A percentile compares a stretch with the other conserved stretches of the same genome.
These are phyloP conservation scores for Boletellus deceptivus DNA, from an alignment of 1,284 basidiomycete species.

Conservation along the genomic window DNA sequence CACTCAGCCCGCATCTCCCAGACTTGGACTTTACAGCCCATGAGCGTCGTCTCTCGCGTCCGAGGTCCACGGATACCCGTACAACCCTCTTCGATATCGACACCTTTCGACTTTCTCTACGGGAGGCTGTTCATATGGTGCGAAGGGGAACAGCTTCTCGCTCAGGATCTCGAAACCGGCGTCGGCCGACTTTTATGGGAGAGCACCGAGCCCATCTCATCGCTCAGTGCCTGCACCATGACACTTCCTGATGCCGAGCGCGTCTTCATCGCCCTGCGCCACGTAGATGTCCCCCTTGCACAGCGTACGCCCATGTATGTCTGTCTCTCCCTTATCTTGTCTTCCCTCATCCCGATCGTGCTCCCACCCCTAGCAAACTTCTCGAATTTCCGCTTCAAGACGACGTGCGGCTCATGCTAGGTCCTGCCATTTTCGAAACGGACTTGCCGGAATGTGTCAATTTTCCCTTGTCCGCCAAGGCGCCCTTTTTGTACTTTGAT, in stretches of 20 bases:
- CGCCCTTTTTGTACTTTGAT: constrained; percentile 19
- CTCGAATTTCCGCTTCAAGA: constrained; percentile 21
- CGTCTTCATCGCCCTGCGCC: constrained; percentile 21
- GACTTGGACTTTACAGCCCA: constrained; percentile 24
- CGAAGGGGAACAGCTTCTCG: constrained; percentile 20
- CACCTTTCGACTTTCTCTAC: constrained; percentile 22
- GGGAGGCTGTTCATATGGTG: constrained; percentile 27
- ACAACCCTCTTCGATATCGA: constrained; percentile 15
- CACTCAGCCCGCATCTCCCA: constrained; percentile 19
- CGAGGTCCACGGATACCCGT: constrained; percentile 18
- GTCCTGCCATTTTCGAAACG: constrained; percentile 16
- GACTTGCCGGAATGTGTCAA: constrained; percentile 18
- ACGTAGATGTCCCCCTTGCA: constrained; percentile 15
- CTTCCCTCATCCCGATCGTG: constrained; percentile 1
- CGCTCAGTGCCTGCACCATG: constrained; percentile 20
- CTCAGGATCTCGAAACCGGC: constrained; percentile 25
- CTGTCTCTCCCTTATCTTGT: not conserved
- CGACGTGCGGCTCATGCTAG: constrained; percentile 12
- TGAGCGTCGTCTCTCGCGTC: constrained; percentile 11
- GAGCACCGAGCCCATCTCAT: constrained; percentile 15
- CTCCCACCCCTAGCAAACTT: constrained; percentile 16
- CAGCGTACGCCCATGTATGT: constrained; percentile 24
- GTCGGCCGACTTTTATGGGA: constrained; percentile 21
- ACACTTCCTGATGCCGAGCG: constrained; percentile 17
- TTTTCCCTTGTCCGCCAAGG: constrained; percentile 18